phyloP scores from a whole-genome alignment of 108 stramenopile species.

The Nitzschia sp. region DNA sequence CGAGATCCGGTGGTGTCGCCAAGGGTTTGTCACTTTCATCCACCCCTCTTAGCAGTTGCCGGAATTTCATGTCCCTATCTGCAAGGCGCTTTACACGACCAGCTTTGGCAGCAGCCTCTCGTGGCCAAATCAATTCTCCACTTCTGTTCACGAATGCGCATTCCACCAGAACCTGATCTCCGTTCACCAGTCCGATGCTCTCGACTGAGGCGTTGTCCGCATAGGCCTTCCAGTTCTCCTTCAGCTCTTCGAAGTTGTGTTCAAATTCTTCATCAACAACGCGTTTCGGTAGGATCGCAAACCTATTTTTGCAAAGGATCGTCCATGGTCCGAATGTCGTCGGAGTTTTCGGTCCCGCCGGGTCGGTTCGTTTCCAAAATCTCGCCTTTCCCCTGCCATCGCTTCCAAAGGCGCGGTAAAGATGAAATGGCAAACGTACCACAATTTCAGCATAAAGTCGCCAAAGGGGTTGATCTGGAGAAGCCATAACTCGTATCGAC shows the following conservation, averaged over 20 bases:
- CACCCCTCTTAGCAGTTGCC: conserved; percentile 57
- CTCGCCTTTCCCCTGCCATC: conserved; percentile 70
- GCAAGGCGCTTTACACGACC: conserved; percentile 60
- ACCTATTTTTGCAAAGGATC: conserved; percentile 70
- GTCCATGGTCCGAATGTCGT: conserved; percentile 79
- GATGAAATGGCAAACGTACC: conserved; percentile 60
- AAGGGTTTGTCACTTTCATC: conserved; percentile 55
- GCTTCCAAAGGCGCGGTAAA: conserved; percentile 48
- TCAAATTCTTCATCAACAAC: conserved; percentile 14
- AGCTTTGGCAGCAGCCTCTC: conserved; percentile 89
- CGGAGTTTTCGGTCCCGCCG: conserved; percentile 35
- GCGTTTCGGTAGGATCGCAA: conserved; percentile 41
- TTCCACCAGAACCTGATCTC: conserved; percentile 74
- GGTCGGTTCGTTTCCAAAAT: conserved; percentile 65
- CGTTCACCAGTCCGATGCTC: conserved; percentile 62
- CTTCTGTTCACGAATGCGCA: conserved; percentile 63
- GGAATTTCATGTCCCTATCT: conserved; percentile 73
- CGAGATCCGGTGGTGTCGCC: conserved; percentile 37
- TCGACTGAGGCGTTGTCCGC: conserved; percentile 72
- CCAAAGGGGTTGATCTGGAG: conserved; percentile 85
- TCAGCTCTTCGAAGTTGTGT: conserved; percentile 45
- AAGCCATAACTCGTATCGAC: conserved; percentile 76
- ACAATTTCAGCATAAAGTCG: conserved; percentile 73
- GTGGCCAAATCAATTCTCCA: conserved; percentile 73
- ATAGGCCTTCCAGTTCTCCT: conserved; percentile 65